phyloP scores from a whole-genome alignment of 148 eudicot genomes.

The Vaccinium darrowii region DNA sequence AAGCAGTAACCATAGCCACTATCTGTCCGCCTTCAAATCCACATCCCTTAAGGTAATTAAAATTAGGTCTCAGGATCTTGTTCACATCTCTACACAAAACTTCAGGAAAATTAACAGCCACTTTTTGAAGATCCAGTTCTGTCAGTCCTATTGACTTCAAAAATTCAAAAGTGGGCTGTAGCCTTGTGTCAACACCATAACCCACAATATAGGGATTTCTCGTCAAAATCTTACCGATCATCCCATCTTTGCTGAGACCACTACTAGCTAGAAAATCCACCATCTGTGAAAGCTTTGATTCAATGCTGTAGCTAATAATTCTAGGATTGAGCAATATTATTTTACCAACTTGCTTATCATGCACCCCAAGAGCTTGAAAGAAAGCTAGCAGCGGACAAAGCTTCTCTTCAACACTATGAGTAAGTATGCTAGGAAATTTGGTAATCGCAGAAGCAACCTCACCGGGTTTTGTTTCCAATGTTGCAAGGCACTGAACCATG shows the following conservation, averaged over 20 bases:
- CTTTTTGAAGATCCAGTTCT: slow-evolving; percentile 58
- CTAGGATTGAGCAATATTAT: slow-evolving; percentile 84
- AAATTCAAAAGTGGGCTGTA: slow-evolving; percentile 83
- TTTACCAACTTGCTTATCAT: slow-evolving; percentile 80
- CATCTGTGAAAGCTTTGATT: slow-evolving; percentile 70
- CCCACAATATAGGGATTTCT: slow-evolving; percentile 90
- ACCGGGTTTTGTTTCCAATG: slow-evolving; percentile 70
- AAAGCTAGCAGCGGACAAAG: slow-evolving; percentile 91
- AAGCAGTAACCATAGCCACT: slow-evolving; percentile 71
- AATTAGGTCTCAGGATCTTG: slow-evolving; percentile 75
- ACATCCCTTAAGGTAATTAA: slow-evolving; percentile 45
- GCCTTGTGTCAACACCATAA: slow-evolving; percentile 77
- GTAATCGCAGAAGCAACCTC: slow-evolving; percentile 79
- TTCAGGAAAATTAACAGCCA: slow-evolving; percentile 73
- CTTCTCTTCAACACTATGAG: slow-evolving; percentile 82
- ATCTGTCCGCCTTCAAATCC: slow-evolving; percentile 69
- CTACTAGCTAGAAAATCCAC: slow-evolving; percentile 77
- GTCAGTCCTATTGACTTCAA: slow-evolving; percentile 68
- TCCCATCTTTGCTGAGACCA: slow-evolving; percentile 63
- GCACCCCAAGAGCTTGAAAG: slow-evolving; percentile 81
- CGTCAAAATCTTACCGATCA: slow-evolving; percentile 74
- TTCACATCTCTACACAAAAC: slow-evolving; percentile 84
- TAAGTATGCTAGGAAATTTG: slow-evolving; percentile 82
- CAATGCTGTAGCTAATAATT: slow-evolving; percentile 87
- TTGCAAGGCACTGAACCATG: slow-evolving; percentile 77